Evolutionary conservation across 2,329 filamentous ascomycete species (phyloP).

Genomic region (Nigrospora sphaerica): DNA sequence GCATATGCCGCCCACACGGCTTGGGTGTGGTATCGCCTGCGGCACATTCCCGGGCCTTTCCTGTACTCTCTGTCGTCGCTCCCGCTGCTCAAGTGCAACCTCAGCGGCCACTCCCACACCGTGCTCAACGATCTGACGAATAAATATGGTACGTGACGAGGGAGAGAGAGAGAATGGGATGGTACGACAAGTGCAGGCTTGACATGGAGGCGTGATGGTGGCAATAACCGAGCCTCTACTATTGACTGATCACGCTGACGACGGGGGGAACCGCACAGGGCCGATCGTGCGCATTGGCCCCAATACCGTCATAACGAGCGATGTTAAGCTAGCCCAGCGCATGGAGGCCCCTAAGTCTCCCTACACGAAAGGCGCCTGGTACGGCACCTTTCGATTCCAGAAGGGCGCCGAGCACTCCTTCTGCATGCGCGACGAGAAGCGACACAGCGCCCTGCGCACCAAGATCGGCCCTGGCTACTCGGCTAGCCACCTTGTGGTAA

Average conservation of each 20-base stretch:
- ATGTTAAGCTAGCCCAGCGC: slow-evolving; percentile 1
- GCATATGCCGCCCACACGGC: slow-evolving; percentile 2
- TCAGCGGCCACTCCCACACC: slow-evolving; percentile 4
- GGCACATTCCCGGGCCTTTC: slow-evolving; percentile 7
- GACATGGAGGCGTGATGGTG: background rate
- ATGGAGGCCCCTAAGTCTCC: slow-evolving; percentile 4
- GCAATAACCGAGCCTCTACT: too few relatives aligned
- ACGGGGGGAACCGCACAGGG: background rate
- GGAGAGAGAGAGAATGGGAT: background rate
- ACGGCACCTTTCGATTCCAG: slow-evolving; percentile 6
- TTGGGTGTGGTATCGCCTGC: slow-evolving; percentile 5
- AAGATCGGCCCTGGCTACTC: slow-evolving; percentile 8
- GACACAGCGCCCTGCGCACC: slow-evolving; percentile 3
- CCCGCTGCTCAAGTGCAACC: slow-evolving; percentile 2
- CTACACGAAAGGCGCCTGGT: slow-evolving; percentile 6
- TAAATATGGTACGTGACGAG: slow-evolving; percentile 2
- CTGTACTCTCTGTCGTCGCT: slow-evolving; percentile 5
- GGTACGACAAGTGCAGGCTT: background rate
- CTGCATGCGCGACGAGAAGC: slow-evolving; percentile 3
- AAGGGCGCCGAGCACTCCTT: slow-evolving; percentile 4
- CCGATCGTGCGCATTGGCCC: slow-evolving; percentile 5
- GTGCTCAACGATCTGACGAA: slow-evolving; percentile 3
- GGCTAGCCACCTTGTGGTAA: slow-evolving; percentile 4
- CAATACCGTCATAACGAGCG: slow-evolving; percentile 6
- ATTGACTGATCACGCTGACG: too few relatives aligned